Evolutionary conservation across 345 rosid species (phyloP).

Genomic region (Mallotus nudiflorus): DNA sequence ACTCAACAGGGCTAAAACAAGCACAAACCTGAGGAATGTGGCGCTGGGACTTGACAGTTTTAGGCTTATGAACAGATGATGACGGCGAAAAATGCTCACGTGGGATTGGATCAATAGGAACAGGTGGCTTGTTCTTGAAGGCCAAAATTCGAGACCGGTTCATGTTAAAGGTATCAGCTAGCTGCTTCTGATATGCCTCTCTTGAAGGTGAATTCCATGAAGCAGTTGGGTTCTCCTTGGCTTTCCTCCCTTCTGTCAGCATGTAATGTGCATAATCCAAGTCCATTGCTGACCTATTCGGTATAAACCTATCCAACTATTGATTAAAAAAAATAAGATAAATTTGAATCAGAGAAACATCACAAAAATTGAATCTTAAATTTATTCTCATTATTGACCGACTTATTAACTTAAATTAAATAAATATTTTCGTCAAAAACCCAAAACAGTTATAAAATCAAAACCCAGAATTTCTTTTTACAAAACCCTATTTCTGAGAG

Average conservation of each 20-base stretch:
- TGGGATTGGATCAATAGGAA: constrained; percentile 31
- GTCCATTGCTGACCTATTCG: constrained; percentile 76
- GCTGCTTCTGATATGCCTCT: constrained; percentile 61
- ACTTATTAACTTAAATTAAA: neutral
- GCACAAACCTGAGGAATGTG: constrained; percentile 46
- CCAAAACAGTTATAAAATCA: too few relatives aligned
- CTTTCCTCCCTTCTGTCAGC: constrained; percentile 51
- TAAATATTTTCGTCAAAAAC: too few relatives aligned
- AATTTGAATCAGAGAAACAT: neutral
- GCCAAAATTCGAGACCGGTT: constrained; percentile 65
- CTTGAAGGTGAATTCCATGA: constrained; percentile 50
- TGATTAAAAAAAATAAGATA: neutral
- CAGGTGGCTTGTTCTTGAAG: constrained; percentile 66
- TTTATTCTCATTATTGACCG: too few relatives aligned
- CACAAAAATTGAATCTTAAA: neutral
- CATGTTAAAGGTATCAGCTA: constrained; percentile 62
- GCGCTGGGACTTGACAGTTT: constrained; percentile 34
- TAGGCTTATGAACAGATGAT: constrained; percentile 21
- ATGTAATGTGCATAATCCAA: constrained; percentile 64
- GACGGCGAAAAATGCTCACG: constrained; percentile 2
- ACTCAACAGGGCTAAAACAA: neutral
- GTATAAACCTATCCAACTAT: constrained; percentile 74
- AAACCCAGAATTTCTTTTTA: neutral
- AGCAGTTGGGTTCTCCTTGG: constrained; percentile 34
- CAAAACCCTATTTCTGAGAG: neutral